These are phyloP conservation scores for Primulina tabacum DNA, from an alignment of 257 asterid genomes.

Conservation along the genomic window DNA sequence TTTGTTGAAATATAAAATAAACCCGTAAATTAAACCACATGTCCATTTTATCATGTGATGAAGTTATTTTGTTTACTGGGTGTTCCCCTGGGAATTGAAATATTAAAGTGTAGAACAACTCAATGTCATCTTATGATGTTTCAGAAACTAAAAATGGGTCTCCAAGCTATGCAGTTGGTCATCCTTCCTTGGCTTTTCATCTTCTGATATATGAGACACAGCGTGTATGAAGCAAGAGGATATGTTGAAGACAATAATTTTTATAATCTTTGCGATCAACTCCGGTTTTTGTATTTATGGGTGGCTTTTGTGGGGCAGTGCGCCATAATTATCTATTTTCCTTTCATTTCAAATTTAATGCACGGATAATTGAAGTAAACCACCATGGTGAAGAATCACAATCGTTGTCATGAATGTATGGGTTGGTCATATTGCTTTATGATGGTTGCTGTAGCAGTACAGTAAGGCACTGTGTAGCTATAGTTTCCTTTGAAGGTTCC, in stretches of 20 bases:
- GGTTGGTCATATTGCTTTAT: background rate
- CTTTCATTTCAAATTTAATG: background rate
- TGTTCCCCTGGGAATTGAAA: background rate
- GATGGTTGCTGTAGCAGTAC: background rate
- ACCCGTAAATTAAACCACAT: background rate
- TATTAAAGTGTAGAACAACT: background rate
- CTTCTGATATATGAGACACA: background rate
- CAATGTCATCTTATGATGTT: background rate
- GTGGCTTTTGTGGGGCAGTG: background rate
- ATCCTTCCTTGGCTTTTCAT: background rate
- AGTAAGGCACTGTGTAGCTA: background rate
- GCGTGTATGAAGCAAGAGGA: background rate
- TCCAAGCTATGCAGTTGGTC: background rate
- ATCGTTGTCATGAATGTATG: background rate
- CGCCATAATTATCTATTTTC: background rate
- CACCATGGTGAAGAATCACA: background rate
- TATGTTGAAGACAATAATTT: background rate
- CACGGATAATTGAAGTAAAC: background rate
- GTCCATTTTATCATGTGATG: background rate
- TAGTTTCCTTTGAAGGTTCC: background rate
- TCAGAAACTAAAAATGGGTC: background rate
- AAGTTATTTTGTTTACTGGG: conserved; percentile 2
- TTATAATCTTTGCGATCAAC: background rate
- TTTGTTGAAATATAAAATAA: background rate
- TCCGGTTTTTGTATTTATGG: background rate